Percentiles rank a stretch among this genome's conserved stretches.
Evolutionary conservation across 2,329 filamentous ascomycete species (phyloP).

Genomic region (Aspergillus felis): DNA sequence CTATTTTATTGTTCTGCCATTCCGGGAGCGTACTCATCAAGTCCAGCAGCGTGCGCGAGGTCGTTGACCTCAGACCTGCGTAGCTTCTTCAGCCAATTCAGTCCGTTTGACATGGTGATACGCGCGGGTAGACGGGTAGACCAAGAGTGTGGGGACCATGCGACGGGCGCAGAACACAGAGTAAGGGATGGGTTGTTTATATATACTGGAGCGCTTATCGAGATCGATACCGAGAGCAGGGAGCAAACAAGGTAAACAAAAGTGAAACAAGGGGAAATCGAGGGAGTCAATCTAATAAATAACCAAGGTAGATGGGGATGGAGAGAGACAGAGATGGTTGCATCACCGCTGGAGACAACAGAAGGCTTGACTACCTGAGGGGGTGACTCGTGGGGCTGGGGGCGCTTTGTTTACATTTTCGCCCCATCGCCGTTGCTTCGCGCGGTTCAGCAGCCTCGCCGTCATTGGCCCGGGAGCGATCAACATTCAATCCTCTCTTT

Average conservation of each 20-base stretch:
- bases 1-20: neutral
- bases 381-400: slow-evolving; percentile 9
- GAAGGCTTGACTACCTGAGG: neutral
- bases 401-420: slow-evolving; percentile 21
- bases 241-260: neutral
- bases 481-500: neutral
- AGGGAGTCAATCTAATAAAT: slow-evolving; percentile 4
- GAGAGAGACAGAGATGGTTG: slow-evolving; percentile 1
- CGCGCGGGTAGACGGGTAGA: slow-evolving; percentile 8
- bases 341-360: slow-evolving; percentile 7
- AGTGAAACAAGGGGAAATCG: slow-evolving; percentile 3
- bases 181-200: slow-evolving; percentile 1
- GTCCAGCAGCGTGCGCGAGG: slow-evolving; percentile 66
- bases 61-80: slow-evolving; percentile 76
- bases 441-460: neutral
- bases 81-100: slow-evolving; percentile 74
- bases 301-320: slow-evolving; percentile 6
- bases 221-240: neutral
- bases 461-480: neutral
- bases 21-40: slow-evolving; percentile 63
- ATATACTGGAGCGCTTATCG: neutral
- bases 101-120: slow-evolving; percentile 57
- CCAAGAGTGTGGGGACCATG: slow-evolving; percentile 46
- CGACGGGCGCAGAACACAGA: slow-evolving; percentile 36
- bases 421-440: neutral